These are phyloP conservation scores for Neospermospora avenae DNA, from an alignment of 2,329 filamentous ascomycete species.

Conservation along the genomic window DNA sequence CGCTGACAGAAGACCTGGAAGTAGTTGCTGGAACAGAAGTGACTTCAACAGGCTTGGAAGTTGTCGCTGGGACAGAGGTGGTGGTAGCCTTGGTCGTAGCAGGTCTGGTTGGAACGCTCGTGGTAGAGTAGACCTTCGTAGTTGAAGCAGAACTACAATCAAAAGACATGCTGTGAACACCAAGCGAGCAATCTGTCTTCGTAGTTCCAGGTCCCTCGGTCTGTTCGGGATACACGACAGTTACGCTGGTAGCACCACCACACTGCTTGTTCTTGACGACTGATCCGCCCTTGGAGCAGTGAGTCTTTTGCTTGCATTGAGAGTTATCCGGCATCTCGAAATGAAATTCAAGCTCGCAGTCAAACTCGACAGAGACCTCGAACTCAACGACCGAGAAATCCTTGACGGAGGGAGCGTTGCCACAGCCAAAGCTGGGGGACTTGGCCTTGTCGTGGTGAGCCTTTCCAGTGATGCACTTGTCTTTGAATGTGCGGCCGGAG, in stretches of 20 bases:
- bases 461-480: conserved; percentile 60
- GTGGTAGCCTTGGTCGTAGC: conserved; percentile 19
- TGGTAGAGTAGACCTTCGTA: conserved; percentile 19
- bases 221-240: conserved; percentile 58
- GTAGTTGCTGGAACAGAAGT: neutral
- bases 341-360: conserved; percentile 79
- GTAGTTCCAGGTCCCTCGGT: conserved; percentile 47
- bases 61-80: conserved; percentile 7
- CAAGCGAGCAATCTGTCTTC: conserved; percentile 62
- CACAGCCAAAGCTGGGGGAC: conserved; percentile 58
- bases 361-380: conserved; percentile 69
- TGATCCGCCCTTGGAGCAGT: conserved; percentile 65
- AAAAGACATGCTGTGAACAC: conserved; percentile 72
- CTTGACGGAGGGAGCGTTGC: conserved; percentile 42
- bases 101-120: conserved; percentile 18
- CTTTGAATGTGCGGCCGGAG: conserved; percentile 40
- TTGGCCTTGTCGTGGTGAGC: conserved; percentile 42
- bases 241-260: conserved; percentile 82
- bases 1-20: too few species aligned
- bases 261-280: conserved; percentile 82
- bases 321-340: conserved; percentile 83
- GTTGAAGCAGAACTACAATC: conserved; percentile 53
- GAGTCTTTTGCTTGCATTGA: conserved; percentile 72
- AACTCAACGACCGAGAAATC: conserved; percentile 74
- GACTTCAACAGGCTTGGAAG: neutral